Base-by-base conservation (phyloP, 768 basidiomycete genomes). In the Lentinula aciculospora region DNA sequence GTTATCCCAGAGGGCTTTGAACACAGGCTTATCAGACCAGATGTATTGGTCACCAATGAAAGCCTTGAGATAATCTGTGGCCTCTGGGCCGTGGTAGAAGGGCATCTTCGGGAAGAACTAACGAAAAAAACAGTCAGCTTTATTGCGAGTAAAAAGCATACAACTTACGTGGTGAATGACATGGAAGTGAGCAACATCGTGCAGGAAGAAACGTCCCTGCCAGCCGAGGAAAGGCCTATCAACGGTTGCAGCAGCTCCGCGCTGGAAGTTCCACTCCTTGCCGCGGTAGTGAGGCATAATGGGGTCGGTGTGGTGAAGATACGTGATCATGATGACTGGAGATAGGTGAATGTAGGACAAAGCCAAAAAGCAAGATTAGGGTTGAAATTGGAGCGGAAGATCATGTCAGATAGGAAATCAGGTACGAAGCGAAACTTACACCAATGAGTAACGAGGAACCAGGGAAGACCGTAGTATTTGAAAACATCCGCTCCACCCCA, bases 181-280 rank as follows among this genome's bases (percentile, higher is more conserved):
- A 66, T 86, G 85, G 64, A 72, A 83, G 63, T 85, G 83, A 3
- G 82, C 80, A 15, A 85, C 81, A 62, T 82, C 80, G 63, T 85
- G 83, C n/a, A 86, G 70, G 74, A 85, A 85, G 73, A 85, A 85
- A 21, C 80, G 75, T 3, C 84, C 84, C 66, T 81, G 79, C 82
- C 81, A 84, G 10, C 83, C 83, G 13, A 86, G 71, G 66, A 85
- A 77, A 58, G 75, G 62, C 32, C 82, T 71, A 65, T 86, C 83
- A 25, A 85, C 75, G 1, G 84, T 85, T 3, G 82, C 78, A 29
- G 81, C 80, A 25, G 83, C 84, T 1, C 84, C 84, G 13, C 83
- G 81, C 61, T 80, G 78, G 69, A 78, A 84, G 65, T 76, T 82
- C 83, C 84, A 86, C 60, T 75, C 75, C 53, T 70, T 73, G 44